Evolutionary conservation across 2,329 filamentous ascomycete species (phyloP).

Genomic region (Botryotinia convoluta): DNA sequence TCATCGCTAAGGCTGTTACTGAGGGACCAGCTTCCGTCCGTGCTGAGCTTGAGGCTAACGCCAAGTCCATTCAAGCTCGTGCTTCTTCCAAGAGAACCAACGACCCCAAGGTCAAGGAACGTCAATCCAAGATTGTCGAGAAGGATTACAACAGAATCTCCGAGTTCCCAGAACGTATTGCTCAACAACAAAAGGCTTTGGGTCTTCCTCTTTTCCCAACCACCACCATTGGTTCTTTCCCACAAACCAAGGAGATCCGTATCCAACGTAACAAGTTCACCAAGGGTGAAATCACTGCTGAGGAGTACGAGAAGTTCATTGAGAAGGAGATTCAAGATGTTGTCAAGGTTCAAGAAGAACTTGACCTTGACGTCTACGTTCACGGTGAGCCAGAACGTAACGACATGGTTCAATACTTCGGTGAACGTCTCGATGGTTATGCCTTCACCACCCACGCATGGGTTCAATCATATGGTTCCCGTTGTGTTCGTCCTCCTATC

Average conservation of each 20-base stretch:
- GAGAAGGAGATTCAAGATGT: slow-evolving; percentile 97
- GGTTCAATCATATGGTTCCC: slow-evolving; percentile 98
- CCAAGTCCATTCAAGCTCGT: slow-evolving; percentile 87
- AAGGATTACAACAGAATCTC: slow-evolving; percentile 92
- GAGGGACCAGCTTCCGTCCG: slow-evolving; percentile 84
- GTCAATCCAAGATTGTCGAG: slow-evolving; percentile 81
- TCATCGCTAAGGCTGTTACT: slow-evolving; percentile 96
- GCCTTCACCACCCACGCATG: slow-evolving; percentile 98
- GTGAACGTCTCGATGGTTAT: slow-evolving; percentile 94
- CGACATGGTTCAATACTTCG: slow-evolving; percentile 99
- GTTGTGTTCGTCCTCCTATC: slow-evolving; percentile 96
- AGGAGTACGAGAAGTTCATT: slow-evolving; percentile 98
- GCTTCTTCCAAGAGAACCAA: slow-evolving; percentile 93
- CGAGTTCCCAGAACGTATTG: slow-evolving; percentile 79
- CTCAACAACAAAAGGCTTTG: slow-evolving; percentile 86
- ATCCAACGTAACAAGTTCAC: slow-evolving; percentile 96
- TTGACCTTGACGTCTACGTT: slow-evolving; percentile 93
- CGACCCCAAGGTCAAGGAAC: slow-evolving; percentile 94
- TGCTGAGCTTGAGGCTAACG: slow-evolving; percentile 92
- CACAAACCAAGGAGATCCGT: slow-evolving; percentile 98
- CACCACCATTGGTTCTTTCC: slow-evolving; percentile 99
- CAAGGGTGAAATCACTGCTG: slow-evolving; percentile 92
- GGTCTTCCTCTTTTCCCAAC: slow-evolving; percentile 96
- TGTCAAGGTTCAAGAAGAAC: slow-evolving; percentile 96
- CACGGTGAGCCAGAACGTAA: slow-evolving; percentile 99